Percentiles rank a stretch among this genome's conserved stretches.
Evolutionary conservation across 805 yeast species (phyloP).

Genomic region (Hanseniaspora lindneri): DNA sequence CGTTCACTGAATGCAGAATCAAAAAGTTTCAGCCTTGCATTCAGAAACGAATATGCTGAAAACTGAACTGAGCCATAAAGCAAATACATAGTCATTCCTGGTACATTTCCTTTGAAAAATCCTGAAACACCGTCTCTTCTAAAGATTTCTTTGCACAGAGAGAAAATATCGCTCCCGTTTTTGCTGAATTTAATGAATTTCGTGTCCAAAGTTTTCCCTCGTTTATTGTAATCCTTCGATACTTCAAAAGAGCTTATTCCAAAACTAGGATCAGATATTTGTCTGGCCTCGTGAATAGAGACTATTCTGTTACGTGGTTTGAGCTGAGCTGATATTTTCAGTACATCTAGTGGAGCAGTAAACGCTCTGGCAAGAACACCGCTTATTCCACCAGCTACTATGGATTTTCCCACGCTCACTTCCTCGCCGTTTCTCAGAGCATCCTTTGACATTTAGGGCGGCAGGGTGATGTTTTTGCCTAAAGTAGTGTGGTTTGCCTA

Average conservation of each 20-base stretch:
- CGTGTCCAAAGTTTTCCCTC: neutral
- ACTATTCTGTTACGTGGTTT: conserved; percentile 16
- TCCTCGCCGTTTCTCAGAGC: conserved; percentile 42
- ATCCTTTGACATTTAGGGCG: conserved; percentile 26
- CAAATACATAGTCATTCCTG: conserved; percentile 79
- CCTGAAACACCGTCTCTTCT: conserved; percentile 59
- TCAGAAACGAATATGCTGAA: conserved; percentile 50
- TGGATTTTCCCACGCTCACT: conserved; percentile 41
- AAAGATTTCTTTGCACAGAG: conserved; percentile 30
- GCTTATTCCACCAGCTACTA: conserved; percentile 59
- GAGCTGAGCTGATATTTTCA: conserved; percentile 26
- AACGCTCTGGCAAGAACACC: conserved; percentile 44
- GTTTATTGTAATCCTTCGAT: neutral
- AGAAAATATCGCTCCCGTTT: conserved; percentile 8
- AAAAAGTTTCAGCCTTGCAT: conserved; percentile 32
- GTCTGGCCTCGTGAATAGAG: neutral
- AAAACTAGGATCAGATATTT: conserved; percentile 1
- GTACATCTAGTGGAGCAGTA: conserved; percentile 30
- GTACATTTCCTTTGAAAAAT: conserved; percentile 93
- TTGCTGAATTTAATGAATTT: conserved; percentile 1
- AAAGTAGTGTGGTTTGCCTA: too few relatives aligned
- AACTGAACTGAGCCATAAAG: conserved; percentile 81
- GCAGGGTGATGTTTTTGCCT: neutral
- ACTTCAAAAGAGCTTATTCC: conserved; percentile 12
- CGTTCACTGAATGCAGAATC: conserved; percentile 8